A percentile compares a stretch with the other conserved stretches of the same genome.
Evolutionary conservation across 2,329 filamentous ascomycete species (phyloP).

Genomic region (Xylariales sp.): DNA sequence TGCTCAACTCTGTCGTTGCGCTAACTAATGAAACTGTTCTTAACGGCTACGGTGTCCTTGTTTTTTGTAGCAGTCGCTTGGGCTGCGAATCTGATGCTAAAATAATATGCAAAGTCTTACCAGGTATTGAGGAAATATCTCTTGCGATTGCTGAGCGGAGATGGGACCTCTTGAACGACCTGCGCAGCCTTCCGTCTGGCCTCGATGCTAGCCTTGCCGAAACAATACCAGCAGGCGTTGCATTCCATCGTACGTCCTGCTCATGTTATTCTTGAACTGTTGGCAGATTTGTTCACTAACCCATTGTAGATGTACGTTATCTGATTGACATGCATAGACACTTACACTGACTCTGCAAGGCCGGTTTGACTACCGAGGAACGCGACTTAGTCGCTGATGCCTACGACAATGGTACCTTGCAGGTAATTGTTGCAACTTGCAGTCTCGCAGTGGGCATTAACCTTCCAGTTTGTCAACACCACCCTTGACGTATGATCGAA

Average conservation of each 20-base stretch:
- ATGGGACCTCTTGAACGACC: slow-evolving; percentile 59
- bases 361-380: slow-evolving; percentile 70
- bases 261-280: background rate
- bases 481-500: background rate
- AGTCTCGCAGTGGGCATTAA: slow-evolving; percentile 83
- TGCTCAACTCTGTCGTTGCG: slow-evolving; percentile 67
- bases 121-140: slow-evolving; percentile 41
- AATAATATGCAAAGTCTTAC: slow-evolving; percentile 64
- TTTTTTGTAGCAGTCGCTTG: slow-evolving; percentile 68
- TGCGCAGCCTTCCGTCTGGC: slow-evolving; percentile 62
- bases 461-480: slow-evolving; percentile 34
- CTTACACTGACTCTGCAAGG: slow-evolving; percentile 33
- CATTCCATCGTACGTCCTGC: slow-evolving; percentile 61
- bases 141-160: slow-evolving; percentile 50
- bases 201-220: slow-evolving; percentile 62
- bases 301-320: background rate
- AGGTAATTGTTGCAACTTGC: slow-evolving; percentile 72
- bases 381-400: slow-evolving; percentile 66
- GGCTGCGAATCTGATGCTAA: slow-evolving; percentile 65
- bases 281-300: background rate
- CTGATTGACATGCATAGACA: background rate
- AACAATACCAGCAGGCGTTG: slow-evolving; percentile 63
- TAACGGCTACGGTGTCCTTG: slow-evolving; percentile 65
- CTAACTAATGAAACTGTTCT: slow-evolving; percentile 64
- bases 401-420: slow-evolving; percentile 64